Conservation (phyloP, 2,329 filamentous ascomycete genomes). For the Sclerotinia nivalis region DNA sequence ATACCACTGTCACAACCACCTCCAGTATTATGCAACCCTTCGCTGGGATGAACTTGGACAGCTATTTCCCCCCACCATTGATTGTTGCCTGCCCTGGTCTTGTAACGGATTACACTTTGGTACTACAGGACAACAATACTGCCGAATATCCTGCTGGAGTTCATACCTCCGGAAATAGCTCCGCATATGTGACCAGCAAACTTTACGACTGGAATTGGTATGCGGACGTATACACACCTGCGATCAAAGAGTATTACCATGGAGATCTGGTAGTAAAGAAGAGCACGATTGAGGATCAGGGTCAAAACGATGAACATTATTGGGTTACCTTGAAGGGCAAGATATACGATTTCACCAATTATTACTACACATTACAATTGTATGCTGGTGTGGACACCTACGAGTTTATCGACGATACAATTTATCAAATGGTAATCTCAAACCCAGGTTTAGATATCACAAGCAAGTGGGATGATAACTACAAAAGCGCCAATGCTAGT, state of each 20-base stretch:
- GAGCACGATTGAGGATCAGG: constrained; percentile 61
- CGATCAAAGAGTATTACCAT: constrained; percentile 83
- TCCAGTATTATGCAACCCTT: constrained; percentile 71
- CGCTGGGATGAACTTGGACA: constrained; percentile 74
- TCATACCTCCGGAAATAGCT: constrained; percentile 69
- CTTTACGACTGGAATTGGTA: constrained; percentile 77
- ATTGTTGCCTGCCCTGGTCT: constrained; percentile 72
- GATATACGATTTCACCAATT: constrained; percentile 89
- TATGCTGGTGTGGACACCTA: constrained; percentile 56
- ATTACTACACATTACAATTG: constrained; percentile 73
- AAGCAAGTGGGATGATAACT: constrained; percentile 57
- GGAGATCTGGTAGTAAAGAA: constrained; percentile 77
- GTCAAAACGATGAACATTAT: constrained; percentile 63
- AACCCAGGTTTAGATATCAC: constrained; percentile 83
- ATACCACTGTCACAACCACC: constrained; percentile 62
- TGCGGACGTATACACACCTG: constrained; percentile 67
- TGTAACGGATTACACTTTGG: constrained; percentile 58
- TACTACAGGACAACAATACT: constrained; percentile 66
- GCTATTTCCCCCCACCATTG: constrained; percentile 83
- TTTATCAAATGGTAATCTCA: constrained; percentile 68
- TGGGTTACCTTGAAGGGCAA: constrained; percentile 79
- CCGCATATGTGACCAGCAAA: constrained; percentile 56
- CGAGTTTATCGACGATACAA: constrained; percentile 68
- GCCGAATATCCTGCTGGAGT: constrained; percentile 52
- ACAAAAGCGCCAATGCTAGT: constrained; percentile 54